Conservation (phyloP, 495 filamentous ascomycete species). For the Rusavskia elegans region DNA sequence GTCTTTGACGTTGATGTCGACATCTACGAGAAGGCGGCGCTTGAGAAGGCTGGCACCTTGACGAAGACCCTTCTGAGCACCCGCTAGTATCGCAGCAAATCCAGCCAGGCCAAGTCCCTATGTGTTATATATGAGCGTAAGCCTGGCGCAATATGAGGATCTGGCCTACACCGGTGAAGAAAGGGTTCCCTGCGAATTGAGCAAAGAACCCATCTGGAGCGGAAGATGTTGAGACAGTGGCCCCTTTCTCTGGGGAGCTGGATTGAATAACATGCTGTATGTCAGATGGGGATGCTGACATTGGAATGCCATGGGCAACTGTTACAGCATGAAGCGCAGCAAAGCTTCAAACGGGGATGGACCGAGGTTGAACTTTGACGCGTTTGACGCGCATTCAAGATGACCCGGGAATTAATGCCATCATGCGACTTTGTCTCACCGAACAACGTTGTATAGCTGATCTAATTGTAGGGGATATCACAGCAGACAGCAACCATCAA, state of each 20-base stretch:
- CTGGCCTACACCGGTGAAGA: slow-evolving; percentile 46
- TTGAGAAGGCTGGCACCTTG: slow-evolving; percentile 55
- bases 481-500: too few species aligned
- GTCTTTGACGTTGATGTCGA: slow-evolving; percentile 88
- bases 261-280: too few species aligned
- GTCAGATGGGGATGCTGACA: too few species aligned
- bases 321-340: neutral
- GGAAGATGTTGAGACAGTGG: neutral
- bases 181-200: slow-evolving; percentile 47
- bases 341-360: too few species aligned
- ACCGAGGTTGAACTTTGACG: too few species aligned
- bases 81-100: slow-evolving; percentile 58
- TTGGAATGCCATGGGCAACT: neutral
- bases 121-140: slow-evolving; percentile 1
- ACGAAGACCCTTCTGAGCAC: slow-evolving; percentile 57
- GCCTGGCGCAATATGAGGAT: neutral
- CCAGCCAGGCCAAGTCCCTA: slow-evolving; percentile 76
- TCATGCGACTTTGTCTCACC: too few species aligned
- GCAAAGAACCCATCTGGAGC: slow-evolving; percentile 25
- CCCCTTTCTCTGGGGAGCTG: neutral
- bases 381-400: too few species aligned
- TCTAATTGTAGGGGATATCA: too few species aligned
- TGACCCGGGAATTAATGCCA: too few species aligned
- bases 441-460: too few species aligned
- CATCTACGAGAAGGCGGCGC: slow-evolving; percentile 76